Evolutionary conservation across 345 rosid species (phyloP).

Genomic region (Chamaenerion angustifolium): DNA sequence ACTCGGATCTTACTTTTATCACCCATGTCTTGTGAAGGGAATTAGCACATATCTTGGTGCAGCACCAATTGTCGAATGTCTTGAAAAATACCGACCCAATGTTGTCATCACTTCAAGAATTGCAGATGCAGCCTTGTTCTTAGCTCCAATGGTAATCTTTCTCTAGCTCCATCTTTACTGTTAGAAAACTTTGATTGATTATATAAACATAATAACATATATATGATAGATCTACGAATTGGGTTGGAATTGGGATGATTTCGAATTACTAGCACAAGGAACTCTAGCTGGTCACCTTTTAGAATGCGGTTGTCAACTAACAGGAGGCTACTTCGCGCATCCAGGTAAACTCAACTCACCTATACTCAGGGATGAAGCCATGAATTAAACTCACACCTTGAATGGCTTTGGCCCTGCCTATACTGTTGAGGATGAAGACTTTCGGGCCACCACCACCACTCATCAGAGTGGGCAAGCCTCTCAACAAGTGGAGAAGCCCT

Average conservation of each 20-base stretch:
- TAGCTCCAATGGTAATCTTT: conserved; percentile 73
- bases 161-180: not conserved
- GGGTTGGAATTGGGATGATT: conserved; percentile 91
- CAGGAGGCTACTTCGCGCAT: conserved; percentile 99
- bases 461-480: too few relatives aligned
- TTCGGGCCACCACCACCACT: too few relatives aligned
- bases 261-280: conserved; percentile 73
- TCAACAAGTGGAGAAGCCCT: too few relatives aligned
- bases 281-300: conserved; percentile 81
- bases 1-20: conserved; percentile 3
- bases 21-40: conserved; percentile 35
- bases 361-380: too few relatives aligned
- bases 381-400: too few relatives aligned
- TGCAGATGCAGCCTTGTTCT: conserved; percentile 84
- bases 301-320: conserved; percentile 95
- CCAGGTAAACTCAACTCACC: conserved; percentile 36
- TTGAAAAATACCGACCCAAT: conserved; percentile 68
- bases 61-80: conserved; percentile 83
- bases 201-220: not conserved
- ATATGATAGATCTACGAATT: conserved; percentile 58
- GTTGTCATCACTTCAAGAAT: conserved; percentile 74
- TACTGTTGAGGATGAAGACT: too few relatives aligned
- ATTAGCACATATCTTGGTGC: conserved; percentile 87
- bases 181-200: not conserved
- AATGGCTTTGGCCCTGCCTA: too few relatives aligned